Evolutionary conservation across 371 early-diverging fungal genomes (phyloP), one percentile per base, ranked within the genome.

Genomic region (Mortierella sp.): DNA sequence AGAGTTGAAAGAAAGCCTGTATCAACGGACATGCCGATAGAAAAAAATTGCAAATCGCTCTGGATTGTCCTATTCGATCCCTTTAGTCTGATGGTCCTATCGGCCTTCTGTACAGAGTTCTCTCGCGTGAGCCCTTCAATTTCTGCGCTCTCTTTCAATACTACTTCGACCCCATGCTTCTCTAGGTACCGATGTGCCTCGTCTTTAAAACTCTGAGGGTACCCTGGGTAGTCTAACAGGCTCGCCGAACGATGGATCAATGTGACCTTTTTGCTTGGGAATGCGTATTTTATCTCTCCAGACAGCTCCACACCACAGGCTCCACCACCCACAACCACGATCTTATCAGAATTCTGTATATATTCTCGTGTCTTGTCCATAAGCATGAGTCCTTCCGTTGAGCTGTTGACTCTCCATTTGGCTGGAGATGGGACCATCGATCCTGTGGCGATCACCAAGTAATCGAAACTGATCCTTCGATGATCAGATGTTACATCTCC

Each of bases 401-500:
- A 73, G 30, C 72, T 69, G 2, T 75, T 78, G 52, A 86, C 63
- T 20, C 39, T 59, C 62, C 67, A 64, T 32, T 75, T 78, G 20
- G 87, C 86, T 4, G 75, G 70, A 5, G 62, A 66, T 26, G 84
- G 85, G 69, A 91, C 88, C 24, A 85, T 84, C 30, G 90, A 89
- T 0, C 95, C 95, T 0, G 92, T 91, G 16, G 93, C 92, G 30
- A 95, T 78, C 5, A 94, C 91, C 43, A 93, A 75, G 75, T 92
- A 93, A 78, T 95, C 93, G 78, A 91, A 93, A 22, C 84, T 78
- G 43, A 94, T 32, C 45, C 64, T 54, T 16, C n/a, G 58, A 3
- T 26, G 58, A 45, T 32, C 49, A 18, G 32, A 30, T n/a, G 43
- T 26, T 14, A 32, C 6, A n/a, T 39, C 40, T 18, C 49, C 59